Percentiles rank a stretch among this genome's conserved stretches.
Evolutionary conservation across 108 stramenopile genomes (phyloP).

Genomic region (Stephanodiscus triporus): DNA sequence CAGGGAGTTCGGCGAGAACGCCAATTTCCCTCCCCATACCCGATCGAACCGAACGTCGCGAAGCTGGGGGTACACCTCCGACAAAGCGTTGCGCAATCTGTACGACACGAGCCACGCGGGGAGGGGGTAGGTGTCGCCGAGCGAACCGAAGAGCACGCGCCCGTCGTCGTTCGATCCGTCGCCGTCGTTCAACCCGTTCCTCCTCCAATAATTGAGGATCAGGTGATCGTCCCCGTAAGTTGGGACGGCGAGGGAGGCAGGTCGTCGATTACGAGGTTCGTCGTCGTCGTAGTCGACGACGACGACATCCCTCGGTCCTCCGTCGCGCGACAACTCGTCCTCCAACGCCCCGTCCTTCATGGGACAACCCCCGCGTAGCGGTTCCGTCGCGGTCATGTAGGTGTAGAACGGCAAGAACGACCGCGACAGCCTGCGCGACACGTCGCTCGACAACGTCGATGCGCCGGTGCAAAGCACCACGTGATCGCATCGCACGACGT

Average conservation of each 20-base stretch:
- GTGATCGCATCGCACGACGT: conserved; percentile 33
- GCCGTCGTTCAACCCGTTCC: background rate
- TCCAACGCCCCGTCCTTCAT: conserved; percentile 14
- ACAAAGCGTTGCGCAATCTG: conserved; percentile 34
- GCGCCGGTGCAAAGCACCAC: conserved; percentile 47
- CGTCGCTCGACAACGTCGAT: background rate
- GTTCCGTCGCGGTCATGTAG: conserved; percentile 44
- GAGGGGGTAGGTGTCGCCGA: conserved; percentile 33
- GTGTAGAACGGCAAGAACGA: conserved; percentile 46
- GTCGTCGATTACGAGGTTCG: background rate
- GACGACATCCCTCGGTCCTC: background rate
- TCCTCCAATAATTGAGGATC: conserved; percentile 45
- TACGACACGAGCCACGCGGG: conserved; percentile 28
- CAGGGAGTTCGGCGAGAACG: conserved; percentile 35
- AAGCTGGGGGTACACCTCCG: conserved; percentile 42
- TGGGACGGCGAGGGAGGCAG: conserved; percentile 3
- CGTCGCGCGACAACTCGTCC: background rate
- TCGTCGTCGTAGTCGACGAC: background rate
- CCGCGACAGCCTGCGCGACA: conserved; percentile 22
- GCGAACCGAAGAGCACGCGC: conserved; percentile 35
- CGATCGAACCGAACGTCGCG: conserved; percentile 29
- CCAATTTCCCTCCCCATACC: conserved; percentile 43
- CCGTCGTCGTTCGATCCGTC: conserved; percentile 21
- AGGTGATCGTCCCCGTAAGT: conserved; percentile 46
- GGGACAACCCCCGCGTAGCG: conserved; percentile 27